A percentile compares a stretch with the other conserved stretches of the same genome.
phyloP scores from a whole-genome alignment of 2,329 filamentous ascomycete species.

The Davidsoniella neocaledoniae region DNA sequence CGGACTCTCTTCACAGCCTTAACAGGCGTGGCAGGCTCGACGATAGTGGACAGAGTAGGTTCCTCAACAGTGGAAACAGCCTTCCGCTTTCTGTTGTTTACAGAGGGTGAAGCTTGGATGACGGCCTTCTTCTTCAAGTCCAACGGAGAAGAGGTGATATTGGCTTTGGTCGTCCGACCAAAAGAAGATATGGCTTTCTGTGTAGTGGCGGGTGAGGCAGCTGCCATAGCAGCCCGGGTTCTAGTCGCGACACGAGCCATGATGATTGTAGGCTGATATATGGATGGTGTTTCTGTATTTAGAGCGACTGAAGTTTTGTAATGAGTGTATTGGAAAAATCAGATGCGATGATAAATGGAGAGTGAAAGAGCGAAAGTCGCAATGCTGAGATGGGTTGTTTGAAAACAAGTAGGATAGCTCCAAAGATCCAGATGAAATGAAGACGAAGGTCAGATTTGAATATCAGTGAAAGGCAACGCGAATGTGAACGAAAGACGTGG shows the following conservation, averaged over 20 bases:
- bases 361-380: neutral
- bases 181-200: slow-evolving; percentile 9
- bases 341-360: neutral
- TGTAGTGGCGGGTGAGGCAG: slow-evolving; percentile 5
- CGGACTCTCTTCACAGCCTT: slow-evolving; percentile 11
- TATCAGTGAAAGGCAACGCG: neutral
- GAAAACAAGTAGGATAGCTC: neutral
- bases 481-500: neutral
- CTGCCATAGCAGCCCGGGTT: slow-evolving; percentile 8
- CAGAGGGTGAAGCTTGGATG: slow-evolving; percentile 12
- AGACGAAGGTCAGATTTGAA: neutral
- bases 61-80: slow-evolving; percentile 17
- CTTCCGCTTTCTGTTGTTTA: slow-evolving; percentile 24
- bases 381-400: neutral
- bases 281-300: neutral
- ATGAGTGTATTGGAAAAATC: no score
- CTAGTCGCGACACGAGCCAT: slow-evolving; percentile 12
- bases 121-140: slow-evolving; percentile 20
- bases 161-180: slow-evolving; percentile 15
- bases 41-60: slow-evolving; percentile 14
- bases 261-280: neutral
- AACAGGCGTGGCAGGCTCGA: slow-evolving; percentile 3
- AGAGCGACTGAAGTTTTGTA: no score
- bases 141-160: slow-evolving; percentile 11
- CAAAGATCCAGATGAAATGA: neutral